Evolutionary conservation across 2,329 filamentous ascomycete species (phyloP).

Genomic region (Corynespora cassiicola): DNA sequence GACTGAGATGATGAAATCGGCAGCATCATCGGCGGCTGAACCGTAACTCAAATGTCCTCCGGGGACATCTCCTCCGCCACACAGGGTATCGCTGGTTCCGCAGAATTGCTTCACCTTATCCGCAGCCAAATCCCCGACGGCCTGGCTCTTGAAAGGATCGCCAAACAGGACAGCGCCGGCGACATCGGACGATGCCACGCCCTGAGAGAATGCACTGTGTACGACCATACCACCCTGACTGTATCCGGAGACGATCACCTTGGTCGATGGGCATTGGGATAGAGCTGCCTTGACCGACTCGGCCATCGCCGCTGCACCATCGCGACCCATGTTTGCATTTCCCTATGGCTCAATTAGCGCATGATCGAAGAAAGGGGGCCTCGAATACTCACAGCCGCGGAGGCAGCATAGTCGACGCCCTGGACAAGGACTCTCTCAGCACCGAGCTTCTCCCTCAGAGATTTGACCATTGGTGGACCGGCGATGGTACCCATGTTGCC

Average conservation of each 20-base stretch:
- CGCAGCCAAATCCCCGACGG: slow-evolving; percentile 22
- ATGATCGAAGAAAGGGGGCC: neutral
- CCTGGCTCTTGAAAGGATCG: slow-evolving; percentile 36
- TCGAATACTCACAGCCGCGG: slow-evolving; percentile 26
- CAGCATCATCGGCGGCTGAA: slow-evolving; percentile 30
- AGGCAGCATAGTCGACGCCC: slow-evolving; percentile 40
- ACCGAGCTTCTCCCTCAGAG: slow-evolving; percentile 33
- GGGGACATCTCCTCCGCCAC: slow-evolving; percentile 30
- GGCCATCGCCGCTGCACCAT: slow-evolving; percentile 35
- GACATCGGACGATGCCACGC: slow-evolving; percentile 27
- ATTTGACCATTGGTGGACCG: slow-evolving; percentile 46
- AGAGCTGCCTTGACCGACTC: slow-evolving; percentile 27
- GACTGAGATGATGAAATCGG: slow-evolving; percentile 31
- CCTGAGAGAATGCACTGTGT: slow-evolving; percentile 35
- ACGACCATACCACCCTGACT: slow-evolving; percentile 43
- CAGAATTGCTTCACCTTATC: slow-evolving; percentile 37
- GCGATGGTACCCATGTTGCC: slow-evolving; percentile 53
- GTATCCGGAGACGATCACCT: slow-evolving; percentile 41
- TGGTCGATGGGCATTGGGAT: slow-evolving; percentile 37
- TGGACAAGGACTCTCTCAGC: slow-evolving; percentile 34
- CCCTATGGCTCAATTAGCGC: slow-evolving; percentile 23
- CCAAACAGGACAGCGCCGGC: slow-evolving; percentile 36
- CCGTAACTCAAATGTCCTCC: slow-evolving; percentile 39
- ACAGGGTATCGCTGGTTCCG: slow-evolving; percentile 29
- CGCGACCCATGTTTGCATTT: slow-evolving; percentile 29